These are phyloP conservation scores for Tricholoma bakamatsutake DNA, from an alignment of 768 basidiomycete species.

Conservation along the genomic window DNA sequence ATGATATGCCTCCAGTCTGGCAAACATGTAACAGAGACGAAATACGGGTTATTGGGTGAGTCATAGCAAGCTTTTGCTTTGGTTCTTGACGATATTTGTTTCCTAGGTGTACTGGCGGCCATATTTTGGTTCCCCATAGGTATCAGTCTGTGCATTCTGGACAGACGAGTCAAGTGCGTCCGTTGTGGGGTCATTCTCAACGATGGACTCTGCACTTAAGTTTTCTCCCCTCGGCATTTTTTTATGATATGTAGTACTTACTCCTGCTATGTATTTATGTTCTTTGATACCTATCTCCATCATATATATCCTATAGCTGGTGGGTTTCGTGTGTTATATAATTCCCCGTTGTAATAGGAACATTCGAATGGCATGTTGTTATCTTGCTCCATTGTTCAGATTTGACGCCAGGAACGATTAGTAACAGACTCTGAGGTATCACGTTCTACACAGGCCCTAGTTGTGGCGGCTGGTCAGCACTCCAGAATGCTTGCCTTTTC, in stretches of 20 bases:
- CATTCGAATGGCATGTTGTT: too few species aligned
- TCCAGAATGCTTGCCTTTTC: not conserved
- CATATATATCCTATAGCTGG: too few species aligned
- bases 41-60: conserved; percentile 68
- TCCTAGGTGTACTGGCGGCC: conserved; percentile 69
- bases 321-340: too few species aligned
- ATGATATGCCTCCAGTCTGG: conserved; percentile 84
- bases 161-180: conserved; percentile 60
- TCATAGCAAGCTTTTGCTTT: conserved; percentile 3
- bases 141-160: conserved; percentile 70
- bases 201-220: conserved; percentile 37
- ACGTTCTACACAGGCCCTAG: not conserved
- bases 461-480: not conserved
- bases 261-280: not conserved
- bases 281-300: not conserved
- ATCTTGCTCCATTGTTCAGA: too few species aligned
- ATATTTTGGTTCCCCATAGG: conserved; percentile 86
- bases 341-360: too few species aligned
- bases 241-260: not conserved
- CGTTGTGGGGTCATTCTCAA: conserved; percentile 42
- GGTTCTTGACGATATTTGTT: not conserved
- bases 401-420: too few species aligned
- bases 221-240: not conserved
- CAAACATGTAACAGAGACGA: conserved; percentile 54
- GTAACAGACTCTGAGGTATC: too few species aligned